These are phyloP conservation scores for Podospora pseudopauciseta DNA, from an alignment of 495 filamentous ascomycete species.

Conservation along the genomic window DNA sequence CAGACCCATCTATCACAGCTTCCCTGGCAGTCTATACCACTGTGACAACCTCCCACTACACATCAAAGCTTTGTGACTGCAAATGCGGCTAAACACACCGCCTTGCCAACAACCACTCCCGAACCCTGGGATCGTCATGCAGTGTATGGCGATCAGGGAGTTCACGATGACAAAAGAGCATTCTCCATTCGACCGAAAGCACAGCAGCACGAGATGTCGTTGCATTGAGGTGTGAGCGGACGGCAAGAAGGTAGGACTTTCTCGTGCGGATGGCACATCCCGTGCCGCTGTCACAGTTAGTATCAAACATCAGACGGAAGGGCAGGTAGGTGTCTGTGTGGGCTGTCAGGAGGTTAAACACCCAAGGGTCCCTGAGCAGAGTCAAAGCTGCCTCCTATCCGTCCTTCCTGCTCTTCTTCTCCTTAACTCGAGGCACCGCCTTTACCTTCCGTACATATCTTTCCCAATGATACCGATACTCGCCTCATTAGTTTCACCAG, in stretches of 20 bases:
- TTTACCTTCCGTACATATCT: background rate
- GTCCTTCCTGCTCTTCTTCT: background rate
- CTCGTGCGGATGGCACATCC: too few species aligned
- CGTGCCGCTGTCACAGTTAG: too few species aligned
- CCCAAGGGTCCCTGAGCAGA: too few species aligned
- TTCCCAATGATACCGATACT: background rate
- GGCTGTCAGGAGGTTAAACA: too few species aligned
- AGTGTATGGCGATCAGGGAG: background rate
- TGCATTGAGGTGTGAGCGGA: background rate
- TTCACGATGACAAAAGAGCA: background rate
- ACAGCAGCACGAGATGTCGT: background rate
- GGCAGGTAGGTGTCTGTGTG: too few species aligned
- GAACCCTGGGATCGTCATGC: constrained; percentile 1
- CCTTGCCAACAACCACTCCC: background rate
- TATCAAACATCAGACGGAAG: too few species aligned
- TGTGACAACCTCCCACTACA: background rate
- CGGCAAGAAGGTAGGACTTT: too few species aligned
- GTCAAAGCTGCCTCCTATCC: background rate
- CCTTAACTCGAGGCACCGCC: background rate
- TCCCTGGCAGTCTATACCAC: background rate
- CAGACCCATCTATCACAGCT: background rate
- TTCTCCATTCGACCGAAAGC: background rate
- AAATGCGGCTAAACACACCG: constrained; percentile 3
- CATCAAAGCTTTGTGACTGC: background rate
- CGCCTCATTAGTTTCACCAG: background rate